Evolutionary conservation across 192 early-diverging fungal species (phyloP).

Genomic region (Dissophora ornata): DNA sequence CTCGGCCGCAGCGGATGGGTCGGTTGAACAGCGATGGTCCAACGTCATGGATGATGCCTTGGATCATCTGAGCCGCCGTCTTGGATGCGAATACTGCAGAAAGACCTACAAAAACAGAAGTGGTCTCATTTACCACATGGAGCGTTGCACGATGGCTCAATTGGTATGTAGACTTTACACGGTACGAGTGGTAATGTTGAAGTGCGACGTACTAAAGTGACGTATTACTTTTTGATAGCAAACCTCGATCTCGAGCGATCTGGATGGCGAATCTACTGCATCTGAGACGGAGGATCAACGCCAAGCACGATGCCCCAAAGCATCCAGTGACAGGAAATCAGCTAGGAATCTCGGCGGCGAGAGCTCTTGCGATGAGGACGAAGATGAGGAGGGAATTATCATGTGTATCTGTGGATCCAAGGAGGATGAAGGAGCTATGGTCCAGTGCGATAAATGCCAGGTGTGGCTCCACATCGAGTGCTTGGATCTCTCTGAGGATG

Average conservation of each 20-base stretch:
- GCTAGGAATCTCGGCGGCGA: neutral
- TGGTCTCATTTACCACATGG: slow-evolving; percentile 68
- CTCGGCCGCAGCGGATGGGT: neutral
- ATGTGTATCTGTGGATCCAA: slow-evolving; percentile 63
- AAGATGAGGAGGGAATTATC: slow-evolving; percentile 51
- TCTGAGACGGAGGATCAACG: slow-evolving; percentile 64
- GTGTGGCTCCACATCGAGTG: slow-evolving; percentile 81
- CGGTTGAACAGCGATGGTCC: slow-evolving; percentile 2
- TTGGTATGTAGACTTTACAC: slow-evolving; percentile 53
- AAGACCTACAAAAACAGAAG: slow-evolving; percentile 72
- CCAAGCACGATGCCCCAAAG: slow-evolving; percentile 52
- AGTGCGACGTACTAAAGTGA: too few species aligned
- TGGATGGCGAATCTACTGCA: slow-evolving; percentile 41
- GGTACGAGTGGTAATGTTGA: neutral
- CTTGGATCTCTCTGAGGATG: slow-evolving; percentile 67
- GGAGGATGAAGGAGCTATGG: slow-evolving; percentile 68
- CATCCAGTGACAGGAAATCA: slow-evolving; percentile 10
- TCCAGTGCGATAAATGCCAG: slow-evolving; percentile 80
- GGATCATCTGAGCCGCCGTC: slow-evolving; percentile 21
- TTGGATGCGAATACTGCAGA: slow-evolving; percentile 68
- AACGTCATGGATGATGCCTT: slow-evolving; percentile 18
- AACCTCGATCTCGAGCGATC: slow-evolving; percentile 51
- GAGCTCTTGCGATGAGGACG: slow-evolving; percentile 26
- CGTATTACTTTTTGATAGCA: slow-evolving; percentile 38
- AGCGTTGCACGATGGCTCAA: slow-evolving; percentile 63